phyloP scores from a whole-genome alignment of 2,329 filamentous ascomycete genomes.

The Fusarium redolens region DNA sequence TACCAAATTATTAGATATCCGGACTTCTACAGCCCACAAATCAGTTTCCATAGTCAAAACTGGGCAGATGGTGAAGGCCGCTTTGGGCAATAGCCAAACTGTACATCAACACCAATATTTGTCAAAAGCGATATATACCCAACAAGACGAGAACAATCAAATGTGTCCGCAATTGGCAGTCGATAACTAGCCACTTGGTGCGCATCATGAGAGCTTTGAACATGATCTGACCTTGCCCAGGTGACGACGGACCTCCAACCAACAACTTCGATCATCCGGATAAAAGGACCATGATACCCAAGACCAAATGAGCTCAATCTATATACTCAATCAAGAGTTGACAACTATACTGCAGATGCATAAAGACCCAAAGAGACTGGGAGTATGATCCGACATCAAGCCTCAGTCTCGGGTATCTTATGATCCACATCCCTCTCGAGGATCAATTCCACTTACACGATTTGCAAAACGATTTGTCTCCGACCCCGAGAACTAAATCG shows the following conservation, averaged over 20 bases:
- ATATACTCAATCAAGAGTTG: not conserved
- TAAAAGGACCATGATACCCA: not conserved
- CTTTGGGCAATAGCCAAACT: not conserved
- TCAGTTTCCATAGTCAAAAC: not conserved
- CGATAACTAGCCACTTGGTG: not conserved
- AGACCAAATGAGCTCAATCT: not conserved
- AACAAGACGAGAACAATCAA: not conserved
- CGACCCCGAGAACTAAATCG: not conserved
- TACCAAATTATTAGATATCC: no score
- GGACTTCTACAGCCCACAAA: not conserved
- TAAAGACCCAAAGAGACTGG: not conserved
- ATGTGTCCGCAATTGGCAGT: not conserved
- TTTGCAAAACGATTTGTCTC: constrained; percentile 9
- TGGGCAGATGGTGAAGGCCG: not conserved
- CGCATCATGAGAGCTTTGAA: not conserved
- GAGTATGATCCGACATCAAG: not conserved
- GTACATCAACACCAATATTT: not conserved
- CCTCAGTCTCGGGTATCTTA: constrained; percentile 2
- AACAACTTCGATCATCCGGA: not conserved
- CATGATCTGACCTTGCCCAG: not conserved
- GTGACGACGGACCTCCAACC: no score
- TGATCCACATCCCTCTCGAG: not conserved
- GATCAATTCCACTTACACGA: constrained; percentile 16
- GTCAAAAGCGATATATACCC: not conserved
- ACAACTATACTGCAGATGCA: not conserved